phyloP scores from a whole-genome alignment of 805 yeast species.

The Candida fluviatilis region DNA sequence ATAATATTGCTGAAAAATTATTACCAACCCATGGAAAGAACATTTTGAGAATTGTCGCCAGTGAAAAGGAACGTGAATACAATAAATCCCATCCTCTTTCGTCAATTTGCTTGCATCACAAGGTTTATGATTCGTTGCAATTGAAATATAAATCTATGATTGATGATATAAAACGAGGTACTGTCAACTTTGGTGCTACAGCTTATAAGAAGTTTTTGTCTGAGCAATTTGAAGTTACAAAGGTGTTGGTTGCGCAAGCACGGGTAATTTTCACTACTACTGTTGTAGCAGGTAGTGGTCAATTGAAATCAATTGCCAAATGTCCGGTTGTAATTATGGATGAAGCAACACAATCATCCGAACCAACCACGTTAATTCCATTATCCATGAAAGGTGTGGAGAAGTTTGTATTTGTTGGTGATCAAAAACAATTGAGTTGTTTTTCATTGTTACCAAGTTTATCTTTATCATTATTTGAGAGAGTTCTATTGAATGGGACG shows the following conservation, averaged over 20 bases:
- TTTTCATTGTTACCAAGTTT: slow-evolving; percentile 65
- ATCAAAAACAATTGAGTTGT: slow-evolving; percentile 69
- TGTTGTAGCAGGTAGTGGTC: slow-evolving; percentile 67
- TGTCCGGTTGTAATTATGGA: slow-evolving; percentile 73
- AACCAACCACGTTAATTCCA: slow-evolving; percentile 68
- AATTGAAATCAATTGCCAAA: slow-evolving; percentile 49
- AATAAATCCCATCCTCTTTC: slow-evolving; percentile 52
- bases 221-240: slow-evolving; percentile 41
- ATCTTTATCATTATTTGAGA: slow-evolving; percentile 64
- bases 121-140: slow-evolving; percentile 49
- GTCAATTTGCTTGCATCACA: slow-evolving; percentile 61
- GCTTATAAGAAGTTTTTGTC: slow-evolving; percentile 46
- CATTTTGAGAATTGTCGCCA: slow-evolving; percentile 55
- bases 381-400: slow-evolving; percentile 64
- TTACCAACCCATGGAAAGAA: slow-evolving; percentile 46
- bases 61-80: slow-evolving; percentile 60
- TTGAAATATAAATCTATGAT: slow-evolving; percentile 38
- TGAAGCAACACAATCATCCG: slow-evolving; percentile 75
- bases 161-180: slow-evolving; percentile 34
- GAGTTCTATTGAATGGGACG: slow-evolving; percentile 59
- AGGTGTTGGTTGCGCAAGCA: slow-evolving; percentile 55
- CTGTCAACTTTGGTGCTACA: slow-evolving; percentile 23
- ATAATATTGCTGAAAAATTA: slow-evolving; percentile 69
- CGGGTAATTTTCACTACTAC: slow-evolving; percentile 70
- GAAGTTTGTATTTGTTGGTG: slow-evolving; percentile 70